These are phyloP conservation scores for Malassezia cuniculi DNA, from an alignment of 1,284 basidiomycete genomes.

Conservation along the genomic window DNA sequence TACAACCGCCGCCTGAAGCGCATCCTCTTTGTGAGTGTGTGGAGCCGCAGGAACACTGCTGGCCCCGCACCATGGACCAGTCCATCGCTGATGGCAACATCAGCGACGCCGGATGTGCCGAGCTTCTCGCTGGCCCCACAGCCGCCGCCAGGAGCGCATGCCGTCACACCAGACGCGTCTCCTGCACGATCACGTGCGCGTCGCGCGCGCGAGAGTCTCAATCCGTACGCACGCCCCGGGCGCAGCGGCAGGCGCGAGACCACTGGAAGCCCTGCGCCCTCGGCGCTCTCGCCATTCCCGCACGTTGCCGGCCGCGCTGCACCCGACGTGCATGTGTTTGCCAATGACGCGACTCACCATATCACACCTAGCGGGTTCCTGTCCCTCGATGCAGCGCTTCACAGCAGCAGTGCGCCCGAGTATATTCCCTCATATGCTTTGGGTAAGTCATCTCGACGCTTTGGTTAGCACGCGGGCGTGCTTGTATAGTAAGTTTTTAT, in stretches of 20 bases:
- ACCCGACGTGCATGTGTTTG: slow-evolving; percentile 11
- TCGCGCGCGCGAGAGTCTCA: slow-evolving; percentile 9
- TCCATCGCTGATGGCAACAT: slow-evolving; percentile 11
- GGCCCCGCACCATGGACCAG: slow-evolving; percentile 17
- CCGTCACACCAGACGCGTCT: slow-evolving; percentile 1
- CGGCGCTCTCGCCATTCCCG: slow-evolving; percentile 37
- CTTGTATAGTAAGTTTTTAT: no score
- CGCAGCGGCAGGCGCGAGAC: no score
- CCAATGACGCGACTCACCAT: slow-evolving; percentile 18
- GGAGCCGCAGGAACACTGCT: slow-evolving; percentile 60
- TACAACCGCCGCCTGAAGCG: slow-evolving; percentile 80
- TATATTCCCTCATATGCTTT: no score
- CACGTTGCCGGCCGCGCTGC: slow-evolving; percentile 25
- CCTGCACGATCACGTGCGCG: slow-evolving; percentile 11
- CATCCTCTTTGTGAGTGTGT: slow-evolving; percentile 80
- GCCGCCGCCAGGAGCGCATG: no score
- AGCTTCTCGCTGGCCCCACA: slow-evolving; percentile 18
- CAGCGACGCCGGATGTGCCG: slow-evolving; percentile 17
- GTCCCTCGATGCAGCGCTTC: slow-evolving; percentile 27
- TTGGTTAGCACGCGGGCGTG: no score
- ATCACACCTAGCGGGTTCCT: slow-evolving; percentile 6
- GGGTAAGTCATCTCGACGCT: no score
- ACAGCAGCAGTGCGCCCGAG: slow-evolving; percentile 31
- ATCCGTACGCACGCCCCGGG: slow-evolving; percentile 10
- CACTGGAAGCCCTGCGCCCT: slow-evolving; percentile 40